Evolutionary conservation across 129 eudicot genomes (phyloP).

Genomic region (Artemisia argyi): DNA sequence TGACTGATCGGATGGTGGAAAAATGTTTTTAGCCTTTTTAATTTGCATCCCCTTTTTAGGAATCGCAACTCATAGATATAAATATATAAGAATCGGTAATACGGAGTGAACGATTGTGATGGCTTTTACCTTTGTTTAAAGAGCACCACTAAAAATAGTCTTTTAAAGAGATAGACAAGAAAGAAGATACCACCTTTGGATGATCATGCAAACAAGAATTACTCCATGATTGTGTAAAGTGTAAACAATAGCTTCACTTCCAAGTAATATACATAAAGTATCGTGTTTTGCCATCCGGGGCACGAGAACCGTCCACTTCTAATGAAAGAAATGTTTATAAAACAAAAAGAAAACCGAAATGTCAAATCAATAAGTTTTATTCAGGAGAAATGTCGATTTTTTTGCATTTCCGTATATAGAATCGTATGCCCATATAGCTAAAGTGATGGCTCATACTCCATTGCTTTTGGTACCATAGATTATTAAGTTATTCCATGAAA

Average conservation of each 20-base stretch:
- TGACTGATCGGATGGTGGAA: too few species aligned
- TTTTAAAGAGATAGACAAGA: constrained; percentile 9
- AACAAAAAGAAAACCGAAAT: constrained; percentile 16
- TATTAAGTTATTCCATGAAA: constrained; percentile 4
- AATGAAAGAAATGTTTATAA: constrained; percentile 18
- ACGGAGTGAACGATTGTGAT: constrained; percentile 18
- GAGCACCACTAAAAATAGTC: constrained; percentile 27
- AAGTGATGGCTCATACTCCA: constrained; percentile 31
- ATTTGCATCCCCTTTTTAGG: too few species aligned
- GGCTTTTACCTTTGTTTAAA: constrained; percentile 18
- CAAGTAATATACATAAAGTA: constrained; percentile 28
- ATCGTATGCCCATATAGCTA: constrained; percentile 30
- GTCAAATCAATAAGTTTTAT: constrained; percentile 24
- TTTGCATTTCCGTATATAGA: not conserved
- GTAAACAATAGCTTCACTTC: constrained; percentile 19
- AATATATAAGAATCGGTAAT: not conserved
- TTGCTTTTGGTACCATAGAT: constrained; percentile 24
- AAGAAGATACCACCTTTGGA: constrained; percentile 20
- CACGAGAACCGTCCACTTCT: constrained; percentile 28
- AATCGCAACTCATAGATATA: too few species aligned
- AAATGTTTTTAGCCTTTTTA: too few species aligned
- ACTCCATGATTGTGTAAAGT: constrained; percentile 7
- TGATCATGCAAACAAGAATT: constrained; percentile 19
- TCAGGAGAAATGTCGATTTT: constrained; percentile 13
- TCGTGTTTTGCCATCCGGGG: constrained; percentile 20